phyloP scores from a whole-genome alignment of 2,329 filamentous ascomycete genomes.

The Cercospora zeae-maydis region DNA sequence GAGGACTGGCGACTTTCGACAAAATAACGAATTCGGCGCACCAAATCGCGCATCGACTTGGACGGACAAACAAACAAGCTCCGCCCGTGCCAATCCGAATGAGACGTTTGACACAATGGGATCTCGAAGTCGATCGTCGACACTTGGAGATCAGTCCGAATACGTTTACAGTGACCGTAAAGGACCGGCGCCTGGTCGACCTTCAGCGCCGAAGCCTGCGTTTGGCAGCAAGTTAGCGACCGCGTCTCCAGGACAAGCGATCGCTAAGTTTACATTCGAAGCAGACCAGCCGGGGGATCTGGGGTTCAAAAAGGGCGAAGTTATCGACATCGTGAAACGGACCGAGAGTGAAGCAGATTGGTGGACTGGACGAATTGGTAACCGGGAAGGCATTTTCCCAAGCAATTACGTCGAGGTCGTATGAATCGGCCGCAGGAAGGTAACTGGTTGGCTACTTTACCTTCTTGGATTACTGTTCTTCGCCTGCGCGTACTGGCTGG shows the following conservation, averaged over 20 bases:
- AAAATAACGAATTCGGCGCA: conserved; percentile 44
- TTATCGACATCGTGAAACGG: conserved; percentile 91
- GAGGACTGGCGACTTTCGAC: conserved; percentile 41
- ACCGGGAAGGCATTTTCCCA: conserved; percentile 80
- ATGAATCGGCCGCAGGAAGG: background rate
- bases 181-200: conserved; percentile 63
- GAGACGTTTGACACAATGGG: conserved; percentile 49
- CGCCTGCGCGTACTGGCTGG: background rate
- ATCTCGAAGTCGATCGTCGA: conserved; percentile 35
- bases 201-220: conserved; percentile 83
- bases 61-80: conserved; percentile 57
- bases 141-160: conserved; percentile 45
- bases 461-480: conserved; percentile 1
- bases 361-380: conserved; percentile 92
- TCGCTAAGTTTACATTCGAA: conserved; percentile 91
- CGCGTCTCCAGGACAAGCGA: conserved; percentile 66
- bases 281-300: conserved; percentile 88
- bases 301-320: conserved; percentile 93
- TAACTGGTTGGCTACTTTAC: background rate
- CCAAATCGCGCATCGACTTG: conserved; percentile 66
- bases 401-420: conserved; percentile 35
- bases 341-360: conserved; percentile 93
- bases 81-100: conserved; percentile 57
- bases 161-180: conserved; percentile 54
- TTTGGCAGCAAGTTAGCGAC: conserved; percentile 68